Evolutionary conservation across 2,329 filamentous ascomycete genomes (phyloP).

Genomic region (Aspergillus hiratsukae): DNA sequence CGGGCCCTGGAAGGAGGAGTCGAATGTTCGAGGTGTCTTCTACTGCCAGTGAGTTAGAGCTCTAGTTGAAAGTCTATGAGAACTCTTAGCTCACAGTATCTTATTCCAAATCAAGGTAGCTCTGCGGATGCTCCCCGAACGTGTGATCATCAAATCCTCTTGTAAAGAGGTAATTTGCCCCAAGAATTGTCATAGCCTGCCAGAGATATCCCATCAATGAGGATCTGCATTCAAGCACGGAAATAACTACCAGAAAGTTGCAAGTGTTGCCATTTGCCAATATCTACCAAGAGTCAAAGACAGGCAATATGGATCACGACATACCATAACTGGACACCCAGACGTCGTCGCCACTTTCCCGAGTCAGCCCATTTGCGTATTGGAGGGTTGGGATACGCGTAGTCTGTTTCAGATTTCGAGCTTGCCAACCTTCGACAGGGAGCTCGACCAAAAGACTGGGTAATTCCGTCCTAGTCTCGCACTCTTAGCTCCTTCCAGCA

Average conservation of each 20-base stretch:
- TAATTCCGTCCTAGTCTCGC: not conserved
- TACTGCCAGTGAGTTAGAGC: not conserved
- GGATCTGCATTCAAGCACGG: not conserved
- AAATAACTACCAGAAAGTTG: not conserved
- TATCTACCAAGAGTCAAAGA: not conserved
- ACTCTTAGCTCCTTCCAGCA: not conserved
- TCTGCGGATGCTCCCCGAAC: not conserved
- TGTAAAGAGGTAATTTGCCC: not conserved
- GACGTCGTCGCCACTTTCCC: not conserved
- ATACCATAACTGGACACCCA: not conserved
- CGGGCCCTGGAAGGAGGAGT: not conserved
- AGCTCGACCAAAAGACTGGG: not conserved
- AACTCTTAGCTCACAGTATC: not conserved
- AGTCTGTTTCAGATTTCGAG: slow-evolving; percentile 19
- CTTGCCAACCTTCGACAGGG: slow-evolving; percentile 1
- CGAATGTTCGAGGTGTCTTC: slow-evolving; percentile 6
- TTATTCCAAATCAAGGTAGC: not conserved
- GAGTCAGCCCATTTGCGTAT: slow-evolving; percentile 4
- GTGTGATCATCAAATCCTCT: not conserved
- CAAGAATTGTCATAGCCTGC: not conserved
- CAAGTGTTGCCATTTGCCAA: not conserved
- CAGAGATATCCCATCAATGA: not conserved
- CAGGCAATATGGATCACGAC: not conserved
- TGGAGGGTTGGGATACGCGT: slow-evolving; percentile 10
- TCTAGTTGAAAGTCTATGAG: not conserved